phyloP scores from a whole-genome alignment of 257 asterid genomes.

The Ballota nigra region DNA sequence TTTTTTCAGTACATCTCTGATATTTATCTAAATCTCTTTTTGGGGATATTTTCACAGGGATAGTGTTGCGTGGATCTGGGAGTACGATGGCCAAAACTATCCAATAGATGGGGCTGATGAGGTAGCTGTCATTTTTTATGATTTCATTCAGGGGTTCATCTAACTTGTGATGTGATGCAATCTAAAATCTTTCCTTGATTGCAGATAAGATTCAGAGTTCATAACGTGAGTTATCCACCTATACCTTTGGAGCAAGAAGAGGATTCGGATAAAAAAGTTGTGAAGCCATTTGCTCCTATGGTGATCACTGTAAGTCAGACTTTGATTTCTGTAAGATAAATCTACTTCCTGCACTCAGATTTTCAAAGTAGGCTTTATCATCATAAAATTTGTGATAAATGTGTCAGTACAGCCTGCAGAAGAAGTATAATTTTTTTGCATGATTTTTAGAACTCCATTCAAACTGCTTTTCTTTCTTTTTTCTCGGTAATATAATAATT shows the following conservation, averaged over 20 bases:
- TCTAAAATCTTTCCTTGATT: conserved; percentile 8
- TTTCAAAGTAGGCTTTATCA: not conserved
- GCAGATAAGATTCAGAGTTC: conserved; percentile 50
- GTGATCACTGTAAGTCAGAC: conserved; percentile 44
- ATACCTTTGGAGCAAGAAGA: conserved; percentile 56
- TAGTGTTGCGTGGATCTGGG: conserved; percentile 68
- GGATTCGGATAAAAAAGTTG: conserved; percentile 27
- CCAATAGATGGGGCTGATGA: conserved; percentile 66
- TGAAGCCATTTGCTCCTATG: conserved; percentile 53
- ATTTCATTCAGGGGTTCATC: not conserved
- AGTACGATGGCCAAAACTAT: conserved; percentile 44
- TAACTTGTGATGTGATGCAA: not conserved
- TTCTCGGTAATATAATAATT: too few species aligned
- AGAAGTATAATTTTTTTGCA: not conserved
- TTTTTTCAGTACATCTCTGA: not conserved
- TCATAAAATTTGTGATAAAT: not conserved
- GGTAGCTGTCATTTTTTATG: conserved; percentile 40
- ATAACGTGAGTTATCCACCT: conserved; percentile 57
- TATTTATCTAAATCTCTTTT: not conserved
- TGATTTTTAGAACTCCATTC: not conserved
- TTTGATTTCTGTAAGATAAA: not conserved
- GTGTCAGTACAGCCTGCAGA: not conserved
- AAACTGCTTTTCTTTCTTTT: too few species aligned
- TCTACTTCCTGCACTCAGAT: not conserved
- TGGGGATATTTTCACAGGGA: conserved; percentile 21